Percentiles rank a stretch among this genome's conserved stretches.
These are phyloP conservation scores for Parathielavia hyrcaniae DNA, from an alignment of 495 filamentous ascomycete species.

Conservation along the genomic window DNA sequence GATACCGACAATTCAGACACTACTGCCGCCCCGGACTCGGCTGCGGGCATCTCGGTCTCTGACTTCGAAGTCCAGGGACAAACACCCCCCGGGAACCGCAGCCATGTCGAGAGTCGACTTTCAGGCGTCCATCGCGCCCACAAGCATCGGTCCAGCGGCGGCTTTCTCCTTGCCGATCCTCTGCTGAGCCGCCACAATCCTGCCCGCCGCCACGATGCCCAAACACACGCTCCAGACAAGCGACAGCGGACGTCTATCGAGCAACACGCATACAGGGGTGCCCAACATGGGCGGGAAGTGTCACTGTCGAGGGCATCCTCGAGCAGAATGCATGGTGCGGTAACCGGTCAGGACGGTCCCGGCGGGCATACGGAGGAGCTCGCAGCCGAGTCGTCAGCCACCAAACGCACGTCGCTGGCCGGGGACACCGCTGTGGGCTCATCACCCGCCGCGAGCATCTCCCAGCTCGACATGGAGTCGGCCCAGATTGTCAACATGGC, in stretches of 20 bases:
- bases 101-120: slow-evolving; percentile 25
- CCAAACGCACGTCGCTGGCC: slow-evolving; percentile 21
- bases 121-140: slow-evolving; percentile 29
- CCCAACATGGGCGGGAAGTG: slow-evolving; percentile 13
- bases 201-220: slow-evolving; percentile 1
- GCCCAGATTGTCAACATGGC: slow-evolving; percentile 87
- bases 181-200: slow-evolving; percentile 17
- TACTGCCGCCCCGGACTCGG: slow-evolving; percentile 15
- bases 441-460: slow-evolving; percentile 18
- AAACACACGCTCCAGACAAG: slow-evolving; percentile 11
- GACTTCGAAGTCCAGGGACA: slow-evolving; percentile 21
- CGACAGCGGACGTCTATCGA: slow-evolving; percentile 21
- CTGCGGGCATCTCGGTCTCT: slow-evolving; percentile 18
- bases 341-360: not conserved
- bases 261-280: slow-evolving; percentile 1
- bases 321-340: not conserved
- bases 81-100: slow-evolving; percentile 16
- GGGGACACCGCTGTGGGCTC: slow-evolving; percentile 24
- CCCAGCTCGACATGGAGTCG: slow-evolving; percentile 60
- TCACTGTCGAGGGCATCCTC: slow-evolving; percentile 5
- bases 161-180: slow-evolving; percentile 43
- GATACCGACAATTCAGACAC: slow-evolving; percentile 27
- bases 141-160: slow-evolving; percentile 40
- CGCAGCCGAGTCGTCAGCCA: slow-evolving; percentile 13
- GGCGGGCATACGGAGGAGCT: slow-evolving; percentile 9